phyloP scores from a whole-genome alignment of 2,329 filamentous ascomycete genomes.

The Talaromyces sp. region DNA sequence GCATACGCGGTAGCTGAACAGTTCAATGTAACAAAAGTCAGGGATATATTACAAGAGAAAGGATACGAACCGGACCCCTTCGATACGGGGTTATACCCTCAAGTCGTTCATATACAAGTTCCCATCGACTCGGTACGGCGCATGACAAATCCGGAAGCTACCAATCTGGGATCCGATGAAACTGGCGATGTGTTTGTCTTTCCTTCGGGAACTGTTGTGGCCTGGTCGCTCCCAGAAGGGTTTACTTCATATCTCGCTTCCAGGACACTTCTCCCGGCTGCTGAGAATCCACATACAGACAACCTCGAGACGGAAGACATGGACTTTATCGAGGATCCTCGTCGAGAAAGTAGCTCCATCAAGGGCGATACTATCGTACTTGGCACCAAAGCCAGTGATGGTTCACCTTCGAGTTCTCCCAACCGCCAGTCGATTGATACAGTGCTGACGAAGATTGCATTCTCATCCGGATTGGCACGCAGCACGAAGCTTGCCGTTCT shows the following conservation, averaged over 20 bases:
- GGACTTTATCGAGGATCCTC: constrained; percentile 75
- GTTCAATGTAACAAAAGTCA: constrained; percentile 59
- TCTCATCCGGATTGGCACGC: constrained; percentile 87
- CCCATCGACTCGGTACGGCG: constrained; percentile 46
- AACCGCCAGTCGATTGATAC: constrained; percentile 50
- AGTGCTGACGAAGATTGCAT: constrained; percentile 89
- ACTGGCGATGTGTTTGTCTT: constrained; percentile 92
- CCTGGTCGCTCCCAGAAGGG: constrained; percentile 80
- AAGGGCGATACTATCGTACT: constrained; percentile 85
- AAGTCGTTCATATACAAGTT: constrained; percentile 61
- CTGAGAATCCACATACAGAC: constrained; percentile 68
- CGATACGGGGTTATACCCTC: constrained; percentile 60
- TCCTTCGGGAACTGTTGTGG: constrained; percentile 87
- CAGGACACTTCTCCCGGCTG: constrained; percentile 69
- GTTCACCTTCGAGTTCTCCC: constrained; percentile 22
- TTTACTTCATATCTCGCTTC: constrained; percentile 68
- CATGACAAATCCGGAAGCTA: constrained; percentile 40
- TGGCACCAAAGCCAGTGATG: constrained; percentile 61
- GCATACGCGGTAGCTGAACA: constrained; percentile 67
- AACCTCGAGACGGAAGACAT: constrained; percentile 83
- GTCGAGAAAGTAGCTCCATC: constrained; percentile 70
- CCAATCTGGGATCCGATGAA: constrained; percentile 42
- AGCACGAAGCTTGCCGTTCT: constrained; percentile 92
- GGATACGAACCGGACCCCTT: constrained; percentile 63
- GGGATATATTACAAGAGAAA: constrained; percentile 55